Percentiles rank a stretch among this genome's conserved stretches.
Conservation (phyloP, 139 green algal genomes). For the Astrephomene gubernaculifera region DNA sequence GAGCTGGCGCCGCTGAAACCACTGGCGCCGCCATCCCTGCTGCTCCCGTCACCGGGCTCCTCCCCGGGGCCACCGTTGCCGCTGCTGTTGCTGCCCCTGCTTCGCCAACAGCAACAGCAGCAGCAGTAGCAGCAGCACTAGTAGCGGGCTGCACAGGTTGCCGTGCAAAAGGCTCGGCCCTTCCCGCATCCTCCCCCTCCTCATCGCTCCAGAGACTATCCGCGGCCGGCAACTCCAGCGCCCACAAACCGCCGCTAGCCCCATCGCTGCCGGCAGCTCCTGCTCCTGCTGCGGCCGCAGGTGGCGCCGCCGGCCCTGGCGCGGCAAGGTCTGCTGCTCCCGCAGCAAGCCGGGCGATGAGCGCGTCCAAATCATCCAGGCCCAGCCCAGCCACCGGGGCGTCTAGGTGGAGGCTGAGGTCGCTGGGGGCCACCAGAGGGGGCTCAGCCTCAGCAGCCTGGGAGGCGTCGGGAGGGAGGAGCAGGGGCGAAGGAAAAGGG, state of each 20-base stretch:
- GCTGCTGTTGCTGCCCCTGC: too few species aligned
- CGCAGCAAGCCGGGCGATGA: slow-evolving; percentile 13
- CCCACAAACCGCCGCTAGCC: neutral
- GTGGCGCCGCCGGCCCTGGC: too few species aligned
- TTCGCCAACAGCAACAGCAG: too few species aligned
- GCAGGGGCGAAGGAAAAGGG: neutral
- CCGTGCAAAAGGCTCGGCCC: too few species aligned
- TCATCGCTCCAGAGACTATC: slow-evolving; percentile 41
- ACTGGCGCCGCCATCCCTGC: neutral
- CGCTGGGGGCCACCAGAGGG: neutral
- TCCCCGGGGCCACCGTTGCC: too few species aligned
- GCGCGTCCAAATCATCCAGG: slow-evolving; percentile 27
- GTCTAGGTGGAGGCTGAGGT: neutral
- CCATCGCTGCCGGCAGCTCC: neutral
- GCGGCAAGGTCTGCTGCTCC: neutral
- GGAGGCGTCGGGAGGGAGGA: too few species aligned
- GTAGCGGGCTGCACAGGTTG: too few species aligned
- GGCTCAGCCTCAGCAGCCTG: slow-evolving; percentile 32
- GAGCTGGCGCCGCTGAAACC: neutral
- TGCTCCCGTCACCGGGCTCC: neutral
- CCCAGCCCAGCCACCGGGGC: slow-evolving; percentile 18
- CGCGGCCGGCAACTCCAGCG: neutral
- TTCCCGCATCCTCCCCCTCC: slow-evolving; percentile 4
- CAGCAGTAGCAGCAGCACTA: too few species aligned
- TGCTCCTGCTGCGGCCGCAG: neutral